A percentile compares a stretch with the other conserved stretches of the same genome.
Conservation (phyloP, 345 rosid genomes). For the Eucalyptus camaldulensis region DNA sequence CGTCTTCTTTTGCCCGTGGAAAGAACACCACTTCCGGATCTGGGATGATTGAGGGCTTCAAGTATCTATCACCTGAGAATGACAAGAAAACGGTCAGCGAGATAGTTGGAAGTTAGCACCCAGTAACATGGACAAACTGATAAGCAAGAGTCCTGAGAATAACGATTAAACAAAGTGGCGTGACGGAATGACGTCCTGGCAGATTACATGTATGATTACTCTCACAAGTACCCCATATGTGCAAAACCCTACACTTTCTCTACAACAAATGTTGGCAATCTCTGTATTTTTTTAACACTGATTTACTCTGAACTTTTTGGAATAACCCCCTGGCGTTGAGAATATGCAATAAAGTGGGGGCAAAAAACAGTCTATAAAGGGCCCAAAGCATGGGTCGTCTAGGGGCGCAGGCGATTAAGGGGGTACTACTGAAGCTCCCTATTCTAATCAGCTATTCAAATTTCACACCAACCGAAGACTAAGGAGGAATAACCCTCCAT, state of each 20-base stretch:
- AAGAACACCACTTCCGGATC: constrained; percentile 56
- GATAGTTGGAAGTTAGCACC: not conserved
- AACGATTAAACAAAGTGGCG: not conserved
- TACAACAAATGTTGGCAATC: not conserved
- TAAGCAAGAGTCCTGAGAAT: not conserved
- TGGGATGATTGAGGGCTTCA: constrained; percentile 69
- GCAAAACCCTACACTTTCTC: not conserved
- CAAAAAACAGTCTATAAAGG: not conserved
- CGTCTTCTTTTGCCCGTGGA: constrained; percentile 53
- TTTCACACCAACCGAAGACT: not conserved
- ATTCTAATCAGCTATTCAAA: not conserved
- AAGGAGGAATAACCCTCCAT: not conserved
- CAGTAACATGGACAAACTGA: not conserved
- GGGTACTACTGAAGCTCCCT: not conserved
- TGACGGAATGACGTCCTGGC: not conserved
- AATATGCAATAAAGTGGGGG: not conserved
- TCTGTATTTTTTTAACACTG: not conserved
- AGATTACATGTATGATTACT: not conserved
- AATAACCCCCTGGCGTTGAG: not conserved
- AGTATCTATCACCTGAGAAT: constrained; percentile 50
- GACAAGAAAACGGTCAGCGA: not conserved
- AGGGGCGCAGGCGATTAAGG: not conserved
- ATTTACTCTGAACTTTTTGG: not conserved
- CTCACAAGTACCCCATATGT: not conserved
- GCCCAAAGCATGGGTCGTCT: not conserved